These are phyloP conservation scores for Tylopilus sp. DNA, from an alignment of 768 basidiomycete genomes.

Conservation along the genomic window DNA sequence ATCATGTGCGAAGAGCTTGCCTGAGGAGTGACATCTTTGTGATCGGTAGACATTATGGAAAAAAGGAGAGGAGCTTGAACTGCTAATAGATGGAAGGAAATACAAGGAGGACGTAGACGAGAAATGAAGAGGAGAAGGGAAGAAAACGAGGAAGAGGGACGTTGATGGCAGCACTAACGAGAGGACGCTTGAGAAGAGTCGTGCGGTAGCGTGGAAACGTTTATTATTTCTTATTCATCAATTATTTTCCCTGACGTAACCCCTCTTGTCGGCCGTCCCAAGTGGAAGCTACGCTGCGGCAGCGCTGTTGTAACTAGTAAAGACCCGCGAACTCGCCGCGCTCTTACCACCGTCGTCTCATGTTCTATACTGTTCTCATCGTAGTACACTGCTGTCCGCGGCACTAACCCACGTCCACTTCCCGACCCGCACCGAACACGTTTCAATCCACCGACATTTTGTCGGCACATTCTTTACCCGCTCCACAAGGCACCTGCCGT, in stretches of 20 bases:
- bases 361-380: no score
- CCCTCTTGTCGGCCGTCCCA: not conserved
- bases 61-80: constrained; percentile 18
- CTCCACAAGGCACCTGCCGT: not conserved
- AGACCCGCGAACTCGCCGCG: not conserved
- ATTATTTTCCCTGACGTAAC: constrained; percentile 5
- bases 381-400: not conserved
- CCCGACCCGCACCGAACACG: not conserved
- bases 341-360: not conserved
- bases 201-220: constrained; percentile 31
- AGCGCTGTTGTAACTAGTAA: no score
- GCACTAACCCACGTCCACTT: not conserved
- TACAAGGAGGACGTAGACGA: constrained; percentile 19
- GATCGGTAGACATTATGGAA: constrained; percentile 40
- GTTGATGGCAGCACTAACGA: constrained; percentile 19
- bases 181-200: constrained; percentile 12
- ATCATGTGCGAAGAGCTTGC: constrained; percentile 89
- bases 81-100: constrained; percentile 16
- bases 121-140: constrained; percentile 31
- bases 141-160: constrained; percentile 27
- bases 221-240: constrained; percentile 19
- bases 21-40: constrained; percentile 39
- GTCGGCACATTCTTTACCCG: not conserved
- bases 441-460: not conserved
- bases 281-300: no score